Evolutionary conservation across 345 rosid species (phyloP), one percentile per base, ranked within the genome.

Genomic region (Heritiera littoralis): DNA sequence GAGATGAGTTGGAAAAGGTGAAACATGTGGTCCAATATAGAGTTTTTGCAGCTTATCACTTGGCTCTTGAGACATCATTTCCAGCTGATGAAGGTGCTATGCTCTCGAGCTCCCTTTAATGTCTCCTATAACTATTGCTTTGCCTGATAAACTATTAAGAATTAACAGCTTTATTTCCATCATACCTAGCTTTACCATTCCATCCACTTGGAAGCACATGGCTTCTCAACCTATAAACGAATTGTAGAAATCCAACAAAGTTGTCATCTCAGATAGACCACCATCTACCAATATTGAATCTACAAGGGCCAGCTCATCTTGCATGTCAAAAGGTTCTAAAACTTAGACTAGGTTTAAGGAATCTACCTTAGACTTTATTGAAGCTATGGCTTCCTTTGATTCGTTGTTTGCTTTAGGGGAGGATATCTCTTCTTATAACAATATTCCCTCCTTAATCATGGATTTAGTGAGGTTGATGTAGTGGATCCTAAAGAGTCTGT

Each of bases 51-150:
- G 99, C 99, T 80, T 96, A 96, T 88, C 99, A 96, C 85, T 77
- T 96, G 83, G 99, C 98, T 74, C 83, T 96, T 54, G 99, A 96
- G 93, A 96, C 99, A 60, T 96, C 97, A 17, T 96, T 93, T 81
- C 92, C 94, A 73, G 97, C 97, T 56, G 98, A 96, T 84, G 99
- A 96, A 87, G 95, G 99, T 40, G 99, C 99, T 72, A 89, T 97
- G n/a, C 91, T 96, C 60, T 98, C 95, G 95, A 96, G 77, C 89
- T 92, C 78, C 97, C 92, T 74, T 79, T 96, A 80, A 94, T 85
- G 74, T 88, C 95, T 80, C 98, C 94, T 45, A 84, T 94, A 79
- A 96, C 94, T 6, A 98, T 94, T 78, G 95, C 97, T 48, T 83
- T 96, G 80, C 99, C 98, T 45, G 92, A 86, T 85, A 94, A 94